Base-by-base conservation (phyloP, 129 eudicot genomes). In the Logfia minima region DNA sequence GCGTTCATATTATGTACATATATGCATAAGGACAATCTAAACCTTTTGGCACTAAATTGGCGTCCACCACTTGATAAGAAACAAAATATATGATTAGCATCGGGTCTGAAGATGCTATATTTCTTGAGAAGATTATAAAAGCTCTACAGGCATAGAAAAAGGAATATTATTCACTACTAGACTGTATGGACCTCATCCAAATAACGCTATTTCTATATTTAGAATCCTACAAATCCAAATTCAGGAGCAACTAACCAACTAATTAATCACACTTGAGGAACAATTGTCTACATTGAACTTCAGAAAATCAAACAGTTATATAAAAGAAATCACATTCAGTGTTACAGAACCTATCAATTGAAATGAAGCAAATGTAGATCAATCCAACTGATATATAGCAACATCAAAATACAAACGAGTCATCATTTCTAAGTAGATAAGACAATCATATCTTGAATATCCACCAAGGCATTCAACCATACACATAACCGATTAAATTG, bases 161-260 rank as follows among this genome's bases (percentile, higher is more conserved):
- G 7, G 5, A 26, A 26, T 13, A 28, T 17, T 16, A 11, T 62
- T 62, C 37, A 8, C 31, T 29, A 22, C 18, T 62, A 2, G 37
- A 23, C 68, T 26, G 17, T 4, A 9, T 10, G 2, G 68, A 26
- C 62, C 48, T 35, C 59, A 68, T 55, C 68, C 59, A 69, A 68
- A 77, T 41, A 3, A 37, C 61, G 18, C 37, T 19, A 39, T 9
- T 69, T 67, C 74, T 55, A 68, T 34, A 22, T 37, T 8, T 56
- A 58, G 69, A 59, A 78, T 18, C 61, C 81, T 58, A 68, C 68
- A 18, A 77, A 77, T 68, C 28, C 13, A 2, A 17, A 62, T 62
- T 28, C n/a, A 11, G 31, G 68, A 23, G 6, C 16, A 53, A 73
- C 41, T 34, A 16, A 55, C 59, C 39, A 74, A 53, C 58, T 10